Evolutionary conservation across 2,329 filamentous ascomycete genomes (phyloP).

Genomic region (Fusarium cicatricum): DNA sequence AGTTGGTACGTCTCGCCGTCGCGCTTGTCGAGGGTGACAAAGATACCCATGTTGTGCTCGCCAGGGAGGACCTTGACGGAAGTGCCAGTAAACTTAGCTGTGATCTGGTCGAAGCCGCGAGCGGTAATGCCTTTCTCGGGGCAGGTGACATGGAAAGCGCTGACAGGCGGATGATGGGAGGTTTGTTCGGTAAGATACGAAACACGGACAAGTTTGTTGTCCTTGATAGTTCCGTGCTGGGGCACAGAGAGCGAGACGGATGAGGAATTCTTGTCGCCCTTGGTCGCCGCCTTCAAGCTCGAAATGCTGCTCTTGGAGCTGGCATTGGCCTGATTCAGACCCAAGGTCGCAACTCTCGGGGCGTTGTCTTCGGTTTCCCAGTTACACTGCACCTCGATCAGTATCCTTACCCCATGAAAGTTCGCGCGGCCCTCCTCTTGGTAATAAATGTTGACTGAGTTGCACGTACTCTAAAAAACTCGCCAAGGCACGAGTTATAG

Average conservation of each 20-base stretch:
- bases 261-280: slow-evolving; percentile 56
- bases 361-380: slow-evolving; percentile 90
- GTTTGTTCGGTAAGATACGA: slow-evolving; percentile 98
- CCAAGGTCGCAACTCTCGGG: slow-evolving; percentile 67
- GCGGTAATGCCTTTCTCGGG: slow-evolving; percentile 89
- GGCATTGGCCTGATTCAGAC: slow-evolving; percentile 46
- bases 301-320: slow-evolving; percentile 55
- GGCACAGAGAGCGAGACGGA: slow-evolving; percentile 61
- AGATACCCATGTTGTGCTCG: slow-evolving; percentile 94
- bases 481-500: slow-evolving; percentile 95
- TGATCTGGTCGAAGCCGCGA: slow-evolving; percentile 93
- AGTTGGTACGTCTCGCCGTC: slow-evolving; percentile 93
- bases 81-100: slow-evolving; percentile 96
- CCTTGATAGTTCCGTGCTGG: slow-evolving; percentile 54
- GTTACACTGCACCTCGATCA: slow-evolving; percentile 71
- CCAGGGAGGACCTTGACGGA: slow-evolving; percentile 91
- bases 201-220: slow-evolving; percentile 71
- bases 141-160: slow-evolving; percentile 93
- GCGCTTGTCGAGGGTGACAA: slow-evolving; percentile 82
- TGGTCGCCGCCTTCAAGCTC: slow-evolving; percentile 56
- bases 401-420: slow-evolving; percentile 1
- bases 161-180: slow-evolving; percentile 96
- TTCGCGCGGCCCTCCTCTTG: background rate
- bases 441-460: background rate
- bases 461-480: slow-evolving; percentile 87